These are phyloP conservation scores for Lophium mytilinum DNA, from an alignment of 495 filamentous ascomycete genomes.

Conservation along the genomic window DNA sequence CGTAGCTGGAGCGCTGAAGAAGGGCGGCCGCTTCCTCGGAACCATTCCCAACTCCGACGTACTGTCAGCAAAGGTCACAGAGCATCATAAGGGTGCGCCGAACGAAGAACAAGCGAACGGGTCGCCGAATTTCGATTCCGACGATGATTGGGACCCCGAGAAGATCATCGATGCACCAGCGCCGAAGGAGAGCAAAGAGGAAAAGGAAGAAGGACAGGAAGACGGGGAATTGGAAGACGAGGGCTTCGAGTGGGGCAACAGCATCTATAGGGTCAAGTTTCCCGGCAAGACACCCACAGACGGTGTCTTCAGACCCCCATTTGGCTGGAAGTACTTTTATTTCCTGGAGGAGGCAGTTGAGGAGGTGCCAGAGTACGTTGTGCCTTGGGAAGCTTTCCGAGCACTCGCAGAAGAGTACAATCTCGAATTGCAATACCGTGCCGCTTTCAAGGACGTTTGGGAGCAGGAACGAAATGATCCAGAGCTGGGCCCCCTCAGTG, in stretches of 20 bases:
- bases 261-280: constrained; percentile 82
- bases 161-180: constrained; percentile 22
- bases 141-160: constrained; percentile 33
- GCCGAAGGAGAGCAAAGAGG: constrained; percentile 9
- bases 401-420: constrained; percentile 92
- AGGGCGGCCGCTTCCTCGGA: constrained; percentile 88
- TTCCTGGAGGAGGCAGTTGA: constrained; percentile 93
- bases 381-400: constrained; percentile 96
- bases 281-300: constrained; percentile 70
- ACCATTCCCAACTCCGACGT: constrained; percentile 91
- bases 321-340: constrained; percentile 96
- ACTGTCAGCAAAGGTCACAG: constrained; percentile 55
- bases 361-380: constrained; percentile 93
- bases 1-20: constrained; percentile 79
- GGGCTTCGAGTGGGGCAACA: constrained; percentile 79
- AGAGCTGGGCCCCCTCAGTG: constrained; percentile 71
- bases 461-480: constrained; percentile 75
- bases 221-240: constrained; percentile 47
- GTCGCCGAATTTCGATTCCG: constrained; percentile 9
- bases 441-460: constrained; percentile 84
- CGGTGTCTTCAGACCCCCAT: constrained; percentile 82
- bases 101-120: constrained; percentile 7
- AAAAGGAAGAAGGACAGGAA: constrained; percentile 29
- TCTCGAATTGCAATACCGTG: constrained; percentile 86
- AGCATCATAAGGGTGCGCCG: constrained; percentile 26